Base-by-base conservation (phyloP, 1,139 yeast species). In the Yamadazyma spencermartinsiae region DNA sequence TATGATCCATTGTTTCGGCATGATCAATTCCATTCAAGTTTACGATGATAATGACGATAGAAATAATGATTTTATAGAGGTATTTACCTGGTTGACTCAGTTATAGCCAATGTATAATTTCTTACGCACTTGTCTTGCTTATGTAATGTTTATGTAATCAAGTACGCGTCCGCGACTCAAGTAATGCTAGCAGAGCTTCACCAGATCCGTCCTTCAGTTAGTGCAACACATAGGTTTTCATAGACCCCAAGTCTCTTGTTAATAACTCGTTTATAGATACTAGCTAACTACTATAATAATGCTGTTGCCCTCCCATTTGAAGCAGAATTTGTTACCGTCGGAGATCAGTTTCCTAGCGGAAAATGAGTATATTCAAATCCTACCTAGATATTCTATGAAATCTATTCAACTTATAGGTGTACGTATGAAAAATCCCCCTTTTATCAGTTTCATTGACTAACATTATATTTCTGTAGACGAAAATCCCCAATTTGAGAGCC, bases 271-370 rank as follows among this genome's bases (percentile, higher is more conserved):
- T 20, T 20, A 20, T 20, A 20, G 23, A 7, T 20, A 20, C n/a
- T n/a, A n/a, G n/a, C n/a, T n/a, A n/a, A n/a, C n/a, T n/a, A n/a
- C n/a, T n/a, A n/a, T n/a, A n/a, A n/a, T n/a, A n/a, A 86, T 86
- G 95, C 77, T 89, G 4, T 68, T 86, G 24, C 90, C 94, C 4
- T 57, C 63, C 8, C 65, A 70, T 36, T 65, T 80, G 27, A 77
- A 74, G 44, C 67, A 70, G 41, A 79, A 83, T 16, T 77, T 89
- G 40, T 66, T 82, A 28, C 92, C 96, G 0, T 71, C 82, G 9
- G 98, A 92, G 58, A 72, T 90, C 32, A 85, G 80, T 50, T 92
- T 86, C 55, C 65, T 88, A 26, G 95, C 96, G 1, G 98, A 92
- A 56, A 87, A 85, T 60, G 88, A 84, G 41, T 61, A 60, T 4